Conservation (phyloP, 257 asterid species). For the Nicotiana noctiflora region DNA sequence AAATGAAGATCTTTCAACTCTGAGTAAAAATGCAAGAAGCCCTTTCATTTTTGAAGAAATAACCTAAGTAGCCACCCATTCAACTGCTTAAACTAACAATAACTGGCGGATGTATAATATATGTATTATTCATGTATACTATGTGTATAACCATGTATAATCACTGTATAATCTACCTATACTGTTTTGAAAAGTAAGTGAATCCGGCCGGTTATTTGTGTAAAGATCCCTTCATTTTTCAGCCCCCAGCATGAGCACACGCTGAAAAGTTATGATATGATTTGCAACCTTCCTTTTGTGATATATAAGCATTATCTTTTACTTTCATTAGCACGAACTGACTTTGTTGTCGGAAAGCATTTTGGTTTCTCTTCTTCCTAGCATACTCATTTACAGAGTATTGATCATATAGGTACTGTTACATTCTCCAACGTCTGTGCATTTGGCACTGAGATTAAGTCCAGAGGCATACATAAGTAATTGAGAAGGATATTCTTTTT, state of each 20-base stretch:
- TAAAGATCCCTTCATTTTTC: background rate
- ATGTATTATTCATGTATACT: too few relatives aligned
- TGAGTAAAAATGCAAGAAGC: background rate
- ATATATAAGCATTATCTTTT: background rate
- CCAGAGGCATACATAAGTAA: background rate
- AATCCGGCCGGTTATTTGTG: too few relatives aligned
- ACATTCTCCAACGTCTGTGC: background rate
- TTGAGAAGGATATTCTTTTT: background rate
- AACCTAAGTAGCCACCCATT: too few relatives aligned
- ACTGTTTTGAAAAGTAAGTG: too few relatives aligned
- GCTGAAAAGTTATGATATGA: background rate
- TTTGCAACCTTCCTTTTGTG: background rate
- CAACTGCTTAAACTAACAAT: too few relatives aligned
- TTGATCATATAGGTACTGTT: background rate
- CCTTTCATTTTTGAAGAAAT: too few relatives aligned
- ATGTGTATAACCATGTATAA: too few relatives aligned
- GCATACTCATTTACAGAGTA: background rate
- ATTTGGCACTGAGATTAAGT: background rate
- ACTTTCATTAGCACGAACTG: background rate
- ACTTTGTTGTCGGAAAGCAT: background rate
- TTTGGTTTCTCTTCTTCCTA: background rate
- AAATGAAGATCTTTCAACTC: background rate
- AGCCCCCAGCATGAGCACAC: background rate
- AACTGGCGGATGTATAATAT: too few relatives aligned
- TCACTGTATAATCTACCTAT: too few relatives aligned